Evolutionary conservation across 2,329 filamentous ascomycete genomes (phyloP).

Genomic region (Apiospora malaysiana): DNA sequence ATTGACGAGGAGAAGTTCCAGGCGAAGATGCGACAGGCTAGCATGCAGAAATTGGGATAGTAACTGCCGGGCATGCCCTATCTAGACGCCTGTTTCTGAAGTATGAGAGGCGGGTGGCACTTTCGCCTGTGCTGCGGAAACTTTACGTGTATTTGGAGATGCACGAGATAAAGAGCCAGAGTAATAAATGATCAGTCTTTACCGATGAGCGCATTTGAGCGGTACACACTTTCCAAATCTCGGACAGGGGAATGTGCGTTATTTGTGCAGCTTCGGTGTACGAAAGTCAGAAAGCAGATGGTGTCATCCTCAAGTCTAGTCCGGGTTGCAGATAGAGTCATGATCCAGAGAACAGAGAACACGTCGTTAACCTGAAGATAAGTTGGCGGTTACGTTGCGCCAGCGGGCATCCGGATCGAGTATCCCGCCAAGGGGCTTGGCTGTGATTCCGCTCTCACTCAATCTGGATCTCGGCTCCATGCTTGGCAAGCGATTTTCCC

Average conservation of each 20-base stretch:
- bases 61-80: not conserved
- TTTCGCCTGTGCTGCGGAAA: not conserved
- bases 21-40: not conserved
- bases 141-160: not conserved
- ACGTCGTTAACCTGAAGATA: not conserved
- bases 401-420: not conserved
- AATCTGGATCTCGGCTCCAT: conserved; percentile 10
- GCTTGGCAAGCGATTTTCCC: not conserved
- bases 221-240: not conserved
- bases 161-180: not conserved
- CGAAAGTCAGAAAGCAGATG: not conserved
- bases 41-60: conserved; percentile 4
- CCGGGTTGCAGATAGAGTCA: not conserved
- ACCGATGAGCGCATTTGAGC: not conserved
- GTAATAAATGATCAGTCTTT: not conserved
- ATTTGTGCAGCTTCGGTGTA: not conserved
- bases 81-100: not conserved
- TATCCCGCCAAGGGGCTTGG: not conserved
- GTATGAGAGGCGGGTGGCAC: not conserved
- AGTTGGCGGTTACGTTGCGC: not conserved
- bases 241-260: not conserved
- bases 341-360: not conserved
- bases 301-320: not conserved
- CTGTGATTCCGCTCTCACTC: not conserved
- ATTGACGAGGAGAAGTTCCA: conserved; percentile 13